Evolutionary conservation across 108 stramenopile genomes (phyloP).

Genomic region (Conticribra weissflogii): DNA sequence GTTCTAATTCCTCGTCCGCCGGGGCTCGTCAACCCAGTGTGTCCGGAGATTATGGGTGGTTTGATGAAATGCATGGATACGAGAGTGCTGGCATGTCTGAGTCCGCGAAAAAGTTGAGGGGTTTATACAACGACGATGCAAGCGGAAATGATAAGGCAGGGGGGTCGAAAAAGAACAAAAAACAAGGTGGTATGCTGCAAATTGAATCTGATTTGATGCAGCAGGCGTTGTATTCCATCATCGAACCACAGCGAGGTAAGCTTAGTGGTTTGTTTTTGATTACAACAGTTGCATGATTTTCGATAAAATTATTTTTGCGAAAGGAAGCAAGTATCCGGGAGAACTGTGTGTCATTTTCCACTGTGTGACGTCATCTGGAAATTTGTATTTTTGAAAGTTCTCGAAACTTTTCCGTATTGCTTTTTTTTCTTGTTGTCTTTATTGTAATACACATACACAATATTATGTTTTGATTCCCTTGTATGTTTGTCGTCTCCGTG

Average conservation of each 20-base stretch:
- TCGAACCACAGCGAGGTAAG: constrained; percentile 47
- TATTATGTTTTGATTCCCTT: no score
- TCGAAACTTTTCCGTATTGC: no score
- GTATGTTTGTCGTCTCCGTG: no score
- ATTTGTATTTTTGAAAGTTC: no score
- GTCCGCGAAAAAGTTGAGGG: background rate
- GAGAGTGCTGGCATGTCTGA: constrained; percentile 17
- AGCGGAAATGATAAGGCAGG: constrained; percentile 4
- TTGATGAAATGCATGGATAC: constrained; percentile 74
- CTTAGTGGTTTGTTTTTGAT: background rate
- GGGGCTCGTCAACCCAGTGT: constrained; percentile 7
- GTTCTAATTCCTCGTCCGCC: background rate
- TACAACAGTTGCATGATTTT: background rate
- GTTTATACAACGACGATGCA: constrained; percentile 12
- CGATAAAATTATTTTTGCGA: background rate
- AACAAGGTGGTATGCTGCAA: constrained; percentile 38
- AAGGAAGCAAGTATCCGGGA: no score
- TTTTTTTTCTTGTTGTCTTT: no score
- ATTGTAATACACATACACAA: no score
- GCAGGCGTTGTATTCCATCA: constrained; percentile 13
- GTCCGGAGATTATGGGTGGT: constrained; percentile 76
- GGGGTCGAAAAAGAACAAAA: constrained; percentile 13
- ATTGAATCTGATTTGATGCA: constrained; percentile 43
- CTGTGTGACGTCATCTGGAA: no score
- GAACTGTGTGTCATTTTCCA: no score